phyloP scores from a whole-genome alignment of 495 filamentous ascomycete species.

The Aeminium ludgeri region DNA sequence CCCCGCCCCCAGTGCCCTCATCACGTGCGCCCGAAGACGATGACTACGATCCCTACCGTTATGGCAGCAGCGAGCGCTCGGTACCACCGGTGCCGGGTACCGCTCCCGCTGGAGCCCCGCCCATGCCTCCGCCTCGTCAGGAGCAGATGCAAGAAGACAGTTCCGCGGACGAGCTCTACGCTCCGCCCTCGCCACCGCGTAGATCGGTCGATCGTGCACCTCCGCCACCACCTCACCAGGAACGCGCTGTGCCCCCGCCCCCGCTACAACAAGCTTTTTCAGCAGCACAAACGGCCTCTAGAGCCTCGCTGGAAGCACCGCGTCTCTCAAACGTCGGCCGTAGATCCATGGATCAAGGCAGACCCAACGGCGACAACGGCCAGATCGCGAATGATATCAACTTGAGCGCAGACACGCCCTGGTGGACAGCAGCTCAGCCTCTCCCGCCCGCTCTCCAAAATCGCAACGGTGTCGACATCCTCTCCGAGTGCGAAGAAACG shows the following conservation, averaged over 20 bases:
- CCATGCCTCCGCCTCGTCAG: conserved; percentile 10
- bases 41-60: conserved; percentile 28
- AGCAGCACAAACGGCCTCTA: conserved; percentile 12
- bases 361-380: conserved; percentile 53
- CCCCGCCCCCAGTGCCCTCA: conserved; percentile 23
- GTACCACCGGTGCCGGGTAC: conserved; percentile 15
- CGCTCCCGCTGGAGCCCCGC: conserved; percentile 11
- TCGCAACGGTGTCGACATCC: conserved; percentile 51
- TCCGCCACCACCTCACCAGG: conserved; percentile 18
- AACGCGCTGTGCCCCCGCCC: background rate
- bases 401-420: conserved; percentile 48
- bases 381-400: conserved; percentile 81
- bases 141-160: conserved; percentile 10
- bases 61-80: conserved; percentile 10
- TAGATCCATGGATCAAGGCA: conserved; percentile 55
- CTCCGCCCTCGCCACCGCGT: conserved; percentile 18
- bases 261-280: conserved; percentile 1
- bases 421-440: conserved; percentile 65
- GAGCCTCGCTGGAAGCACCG: conserved; percentile 46
- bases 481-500: conserved; percentile 69
- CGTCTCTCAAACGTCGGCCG: conserved; percentile 34
- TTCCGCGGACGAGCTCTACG: conserved; percentile 22
- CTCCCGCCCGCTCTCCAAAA: conserved; percentile 68
- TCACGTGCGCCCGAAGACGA: conserved; percentile 13
- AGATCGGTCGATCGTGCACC: conserved; percentile 24